A percentile compares a stretch with the other conserved stretches of the same genome.
phyloP scores from a whole-genome alignment of 2,329 filamentous ascomycete species.

The Leptographium flavum region DNA sequence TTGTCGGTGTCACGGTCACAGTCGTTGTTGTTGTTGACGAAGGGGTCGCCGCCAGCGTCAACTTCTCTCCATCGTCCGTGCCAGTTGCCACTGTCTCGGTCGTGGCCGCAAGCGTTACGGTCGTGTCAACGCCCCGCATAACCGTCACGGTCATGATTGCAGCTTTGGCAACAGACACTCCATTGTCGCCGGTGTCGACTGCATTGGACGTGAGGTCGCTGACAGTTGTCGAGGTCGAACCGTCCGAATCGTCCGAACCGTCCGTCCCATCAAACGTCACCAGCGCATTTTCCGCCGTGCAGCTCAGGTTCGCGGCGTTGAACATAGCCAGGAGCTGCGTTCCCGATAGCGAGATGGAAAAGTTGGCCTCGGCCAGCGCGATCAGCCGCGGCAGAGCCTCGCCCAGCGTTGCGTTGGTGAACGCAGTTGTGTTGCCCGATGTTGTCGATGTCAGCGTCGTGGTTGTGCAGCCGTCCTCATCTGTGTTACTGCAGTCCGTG shows the following conservation, averaged over 20 bases:
- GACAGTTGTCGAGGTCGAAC: background rate
- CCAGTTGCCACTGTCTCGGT: background rate
- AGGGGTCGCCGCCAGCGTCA: slow-evolving; percentile 9
- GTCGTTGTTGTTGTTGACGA: slow-evolving; percentile 13
- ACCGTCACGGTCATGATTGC: slow-evolving; percentile 11
- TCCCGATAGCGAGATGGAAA: slow-evolving; percentile 59
- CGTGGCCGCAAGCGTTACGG: background rate
- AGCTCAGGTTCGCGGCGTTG: slow-evolving; percentile 61
- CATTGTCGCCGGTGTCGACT: background rate
- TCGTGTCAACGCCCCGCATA: background rate
- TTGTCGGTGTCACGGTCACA: slow-evolving; percentile 13
- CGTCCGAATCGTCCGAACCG: slow-evolving; percentile 14
- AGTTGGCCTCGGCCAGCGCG: slow-evolving; percentile 48
- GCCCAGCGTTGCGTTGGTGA: slow-evolving; percentile 65
- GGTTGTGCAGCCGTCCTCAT: slow-evolving; percentile 37
- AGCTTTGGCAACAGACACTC: slow-evolving; percentile 1
- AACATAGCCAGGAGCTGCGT: slow-evolving; percentile 61
- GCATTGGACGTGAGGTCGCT: background rate
- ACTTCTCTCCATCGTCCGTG: slow-evolving; percentile 9
- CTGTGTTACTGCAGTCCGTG: slow-evolving; percentile 32
- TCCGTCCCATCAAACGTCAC: slow-evolving; percentile 60
- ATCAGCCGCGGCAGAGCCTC: slow-evolving; percentile 65
- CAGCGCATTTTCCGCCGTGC: slow-evolving; percentile 72
- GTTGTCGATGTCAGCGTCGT: slow-evolving; percentile 22
- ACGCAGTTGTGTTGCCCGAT: slow-evolving; percentile 19